Base-by-base conservation (phyloP, 1,284 basidiomycete genomes). In the Microbotryum lychnidis-dioicae region DNA sequence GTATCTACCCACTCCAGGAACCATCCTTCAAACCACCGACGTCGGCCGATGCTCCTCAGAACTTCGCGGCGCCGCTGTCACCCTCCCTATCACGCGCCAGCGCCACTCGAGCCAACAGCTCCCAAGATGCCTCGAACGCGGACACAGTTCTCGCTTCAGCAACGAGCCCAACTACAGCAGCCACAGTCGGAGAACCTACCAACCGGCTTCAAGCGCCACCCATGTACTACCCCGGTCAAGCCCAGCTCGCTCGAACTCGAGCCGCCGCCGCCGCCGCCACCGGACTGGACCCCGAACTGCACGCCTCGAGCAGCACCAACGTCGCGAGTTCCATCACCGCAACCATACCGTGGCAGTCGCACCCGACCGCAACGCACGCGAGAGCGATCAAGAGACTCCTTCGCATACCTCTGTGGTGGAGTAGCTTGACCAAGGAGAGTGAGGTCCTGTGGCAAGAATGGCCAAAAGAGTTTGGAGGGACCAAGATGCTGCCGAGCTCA, bases 381-480 rank as follows among this genome's bases (percentile, higher is more conserved):
- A 45, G 49, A 37, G n/a, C 1, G 37, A 42, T 42, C 4, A 42
- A 47, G 18, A 44, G 60, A 27, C 16, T 21, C 27, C 33, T 50
- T 18, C 4, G 58, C 8, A 20, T 42, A 2, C 50, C 61, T 10
- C 16, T 61, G 10, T 50, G 45, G 46, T 63, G 54, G 50, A 18
- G 23, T 14, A 29, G 57, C 2, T 14, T 66, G 44, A 51, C 20
- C 14, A 54, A 49, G 16, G 50, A 62, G 16, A 14, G 4, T 3
- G 67, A 68, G 53, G 23, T 42, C 4, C 42, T 66, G 20, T 62
- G 50, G 46, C 47, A 56, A 16, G 58, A 54, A 2, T 68, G 67
- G 67, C 67, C 67, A 3, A 33, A 23, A 3, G 64, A 63, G 44
- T 68, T 68, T 52, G 67, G 67, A n/a, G 67, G 67, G n/a, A 50